Base-by-base conservation (phyloP, 805 yeast species). In the Candida chauliodis region DNA sequence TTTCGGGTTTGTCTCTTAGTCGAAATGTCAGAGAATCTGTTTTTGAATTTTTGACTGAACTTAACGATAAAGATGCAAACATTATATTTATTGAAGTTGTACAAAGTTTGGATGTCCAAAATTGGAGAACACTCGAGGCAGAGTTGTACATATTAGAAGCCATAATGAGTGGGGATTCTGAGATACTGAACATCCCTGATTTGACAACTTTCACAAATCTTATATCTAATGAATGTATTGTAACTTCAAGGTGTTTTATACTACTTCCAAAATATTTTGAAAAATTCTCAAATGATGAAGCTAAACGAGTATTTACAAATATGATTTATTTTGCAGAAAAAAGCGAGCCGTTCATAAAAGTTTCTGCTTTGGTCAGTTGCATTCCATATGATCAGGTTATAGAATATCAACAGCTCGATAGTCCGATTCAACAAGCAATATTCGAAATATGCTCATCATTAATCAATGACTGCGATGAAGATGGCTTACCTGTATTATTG, bases 391-490 rank as follows among this genome's bases (percentile, higher is more conserved):
- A 63, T 8, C 60, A 66, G 16, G 44, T 65, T 28, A 40, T 59
- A 4, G 44, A 48, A 7, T 41, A 58, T 9, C 19, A 34, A 3
- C 36, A 42, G 3, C 21, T 37, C 4, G 48, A 43, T 15, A 36
- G 44, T 13, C 44, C 47, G 1, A 34, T 52, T 4, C 73, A 74
- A 49, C 48, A 60, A 1, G 55, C 59, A 8, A 51, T 66, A n/a
- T 53, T 69, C 46, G 47, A 51, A 1, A 45, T 76, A 0, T 69
- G 80, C 8, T 51, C 56, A 2, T 55, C 70, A 2, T 56, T 91
- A 8, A 52, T 73, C 3, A 74, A 71, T 1, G 82, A 77, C 1
- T 75, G 93, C 0, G 84, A 79, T 31, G 96, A 87, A 32, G 98
- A 90, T 50, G 75, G 95, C 0, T 78, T 84, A 24, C 76, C 89